These are phyloP conservation scores for Dryadomyces quercivorus DNA, from an alignment of 2,329 filamentous ascomycete genomes.

Conservation along the genomic window DNA sequence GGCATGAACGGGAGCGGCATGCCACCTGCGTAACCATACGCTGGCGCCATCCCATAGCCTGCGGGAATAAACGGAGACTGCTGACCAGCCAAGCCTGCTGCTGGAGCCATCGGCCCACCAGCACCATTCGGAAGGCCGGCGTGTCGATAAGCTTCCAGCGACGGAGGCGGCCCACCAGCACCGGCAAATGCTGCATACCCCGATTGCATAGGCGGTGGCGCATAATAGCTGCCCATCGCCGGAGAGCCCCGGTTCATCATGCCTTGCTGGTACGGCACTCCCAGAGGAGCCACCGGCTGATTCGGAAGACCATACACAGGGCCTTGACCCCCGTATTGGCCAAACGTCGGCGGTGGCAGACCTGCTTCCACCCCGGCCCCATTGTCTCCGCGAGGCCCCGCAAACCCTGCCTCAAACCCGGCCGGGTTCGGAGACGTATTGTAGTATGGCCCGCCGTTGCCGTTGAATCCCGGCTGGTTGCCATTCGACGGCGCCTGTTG, in stretches of 20 bases:
- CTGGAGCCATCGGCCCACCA: conserved; percentile 26
- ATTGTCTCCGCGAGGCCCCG: conserved; percentile 38
- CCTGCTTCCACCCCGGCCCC: conserved; percentile 24
- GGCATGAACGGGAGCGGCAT: conserved; percentile 38
- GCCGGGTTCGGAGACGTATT: conserved; percentile 31
- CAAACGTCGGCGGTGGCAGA: conserved; percentile 6
- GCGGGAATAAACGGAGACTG: conserved; percentile 30
- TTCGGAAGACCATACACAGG: conserved; percentile 7
- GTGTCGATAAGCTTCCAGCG: conserved; percentile 42
- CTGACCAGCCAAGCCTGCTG: conserved; percentile 19
- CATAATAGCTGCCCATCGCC: conserved; percentile 46
- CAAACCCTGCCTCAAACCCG: conserved; percentile 40
- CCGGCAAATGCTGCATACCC: conserved; percentile 40
- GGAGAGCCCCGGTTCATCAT: conserved; percentile 41
- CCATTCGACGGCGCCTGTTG: conserved; percentile 8
- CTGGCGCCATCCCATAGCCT: conserved; percentile 33
- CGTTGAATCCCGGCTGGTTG: conserved; percentile 6
- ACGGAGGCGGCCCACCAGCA: conserved; percentile 27
- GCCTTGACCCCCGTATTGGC: conserved; percentile 3
- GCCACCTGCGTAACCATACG: conserved; percentile 28
- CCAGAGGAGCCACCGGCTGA: conserved; percentile 22
- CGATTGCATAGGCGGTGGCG: conserved; percentile 35
- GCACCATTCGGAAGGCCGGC: conserved; percentile 38
- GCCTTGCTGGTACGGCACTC: conserved; percentile 42
- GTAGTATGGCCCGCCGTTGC: conserved; percentile 35